Evolutionary conservation across 2,329 filamentous ascomycete species (phyloP).

Genomic region (Xylaria sp.): DNA sequence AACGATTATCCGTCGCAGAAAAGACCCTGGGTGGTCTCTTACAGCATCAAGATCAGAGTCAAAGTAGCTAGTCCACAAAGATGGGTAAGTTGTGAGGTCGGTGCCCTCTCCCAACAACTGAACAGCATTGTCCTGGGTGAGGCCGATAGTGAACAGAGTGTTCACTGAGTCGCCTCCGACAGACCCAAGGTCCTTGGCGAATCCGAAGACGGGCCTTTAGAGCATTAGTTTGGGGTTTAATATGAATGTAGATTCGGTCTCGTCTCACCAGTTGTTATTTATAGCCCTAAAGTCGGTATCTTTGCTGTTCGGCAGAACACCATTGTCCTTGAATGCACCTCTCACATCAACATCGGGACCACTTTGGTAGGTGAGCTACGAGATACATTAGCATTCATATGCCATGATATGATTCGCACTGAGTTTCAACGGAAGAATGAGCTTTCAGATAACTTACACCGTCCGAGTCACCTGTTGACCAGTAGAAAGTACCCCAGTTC

Average conservation of each 20-base stretch:
- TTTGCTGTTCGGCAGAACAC: constrained; percentile 70
- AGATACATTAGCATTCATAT: constrained; percentile 30
- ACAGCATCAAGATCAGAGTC: constrained; percentile 67
- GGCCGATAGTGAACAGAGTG: constrained; percentile 78
- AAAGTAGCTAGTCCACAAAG: constrained; percentile 83
- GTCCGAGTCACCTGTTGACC: constrained; percentile 69
- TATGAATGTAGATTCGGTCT: constrained; percentile 1
- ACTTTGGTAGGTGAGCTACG: constrained; percentile 74
- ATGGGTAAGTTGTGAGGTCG: constrained; percentile 71
- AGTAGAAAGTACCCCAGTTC: constrained; percentile 82
- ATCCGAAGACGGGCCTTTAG: constrained; percentile 80
- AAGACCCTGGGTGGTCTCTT: constrained; percentile 38
- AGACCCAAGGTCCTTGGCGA: constrained; percentile 69
- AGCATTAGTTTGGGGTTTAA: constrained; percentile 19
- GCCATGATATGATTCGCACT: not conserved
- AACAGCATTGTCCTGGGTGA: constrained; percentile 80
- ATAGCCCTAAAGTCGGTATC: constrained; percentile 75
- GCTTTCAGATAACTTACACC: constrained; percentile 52
- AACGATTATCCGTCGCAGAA: not conserved
- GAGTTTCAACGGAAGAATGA: not conserved
- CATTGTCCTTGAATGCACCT: constrained; percentile 71
- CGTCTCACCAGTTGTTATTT: constrained; percentile 65
- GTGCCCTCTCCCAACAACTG: constrained; percentile 77
- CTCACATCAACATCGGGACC: constrained; percentile 75
- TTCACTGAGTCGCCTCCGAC: constrained; percentile 53